These are phyloP conservation scores for Neoboletus brunneissimus DNA, from an alignment of 768 basidiomycete species.

Conservation along the genomic window DNA sequence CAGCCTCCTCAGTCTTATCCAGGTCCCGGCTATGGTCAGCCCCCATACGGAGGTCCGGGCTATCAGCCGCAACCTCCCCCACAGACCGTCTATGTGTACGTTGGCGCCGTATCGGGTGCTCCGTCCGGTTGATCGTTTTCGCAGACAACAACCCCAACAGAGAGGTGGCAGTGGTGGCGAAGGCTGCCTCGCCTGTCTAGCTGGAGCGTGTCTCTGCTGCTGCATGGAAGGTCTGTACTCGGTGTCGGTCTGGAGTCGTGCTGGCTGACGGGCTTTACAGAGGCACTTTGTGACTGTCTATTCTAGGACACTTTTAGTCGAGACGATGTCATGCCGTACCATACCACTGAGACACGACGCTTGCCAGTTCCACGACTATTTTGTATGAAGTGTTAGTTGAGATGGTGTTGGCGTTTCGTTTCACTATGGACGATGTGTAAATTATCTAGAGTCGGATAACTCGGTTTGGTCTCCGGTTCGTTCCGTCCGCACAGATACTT, in stretches of 20 bases:
- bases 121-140: slow-evolving; percentile 1
- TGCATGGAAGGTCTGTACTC: slow-evolving; percentile 46
- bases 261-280: slow-evolving; percentile 37
- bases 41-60: slow-evolving; percentile 24
- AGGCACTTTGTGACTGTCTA: slow-evolving; percentile 69
- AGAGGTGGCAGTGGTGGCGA: slow-evolving; percentile 35
- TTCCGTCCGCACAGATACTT: slow-evolving; percentile 39
- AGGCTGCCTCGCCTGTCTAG: slow-evolving; percentile 47
- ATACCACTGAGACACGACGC: slow-evolving; percentile 16
- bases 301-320: slow-evolving; percentile 34
- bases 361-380: slow-evolving; percentile 11
- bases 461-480: slow-evolving; percentile 44
- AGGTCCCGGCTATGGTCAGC: slow-evolving; percentile 41
- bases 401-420: slow-evolving; percentile 1
- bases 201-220: slow-evolving; percentile 47
- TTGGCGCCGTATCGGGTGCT: slow-evolving; percentile 3
- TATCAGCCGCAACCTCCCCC: slow-evolving; percentile 69
- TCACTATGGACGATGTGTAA: slow-evolving; percentile 23
- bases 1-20: slow-evolving; percentile 73
- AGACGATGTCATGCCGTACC: slow-evolving; percentile 6
- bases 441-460: slow-evolving; percentile 27
- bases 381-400: slow-evolving; percentile 20
- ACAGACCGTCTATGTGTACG: slow-evolving; percentile 80
- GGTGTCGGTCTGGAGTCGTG: slow-evolving; percentile 23
- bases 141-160: slow-evolving; percentile 42